Percentiles rank a stretch among this genome's conserved stretches.
Conservation (phyloP, 2,329 filamentous ascomycete genomes). For the Diaporthe citri region DNA sequence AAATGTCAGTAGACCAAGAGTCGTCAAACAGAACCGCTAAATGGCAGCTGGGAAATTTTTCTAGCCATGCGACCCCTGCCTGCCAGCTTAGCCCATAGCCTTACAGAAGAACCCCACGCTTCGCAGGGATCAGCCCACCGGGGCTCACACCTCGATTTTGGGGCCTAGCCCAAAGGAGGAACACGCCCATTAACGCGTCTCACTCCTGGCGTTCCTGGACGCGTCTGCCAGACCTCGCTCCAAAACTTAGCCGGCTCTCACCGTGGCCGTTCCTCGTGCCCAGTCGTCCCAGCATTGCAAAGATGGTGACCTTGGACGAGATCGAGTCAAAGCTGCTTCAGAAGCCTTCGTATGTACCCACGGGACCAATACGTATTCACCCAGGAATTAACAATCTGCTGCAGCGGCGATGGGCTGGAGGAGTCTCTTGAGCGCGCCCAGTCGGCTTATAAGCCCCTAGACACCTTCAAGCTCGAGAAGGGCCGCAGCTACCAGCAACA, state of each 20-base stretch:
- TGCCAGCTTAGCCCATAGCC: conserved; percentile 11
- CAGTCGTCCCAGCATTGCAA: conserved; percentile 38
- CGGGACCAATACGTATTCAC: not conserved
- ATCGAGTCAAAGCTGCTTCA: conserved; percentile 59
- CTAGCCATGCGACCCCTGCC: conserved; percentile 32
- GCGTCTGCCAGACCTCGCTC: conserved; percentile 36
- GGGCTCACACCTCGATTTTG: conserved; percentile 5
- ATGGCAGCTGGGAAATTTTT: conserved; percentile 37
- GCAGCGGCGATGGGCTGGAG: conserved; percentile 52
- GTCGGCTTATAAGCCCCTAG: conserved; percentile 78
- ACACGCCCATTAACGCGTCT: conserved; percentile 35
- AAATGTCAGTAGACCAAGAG: not conserved
- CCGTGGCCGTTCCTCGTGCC: not conserved
- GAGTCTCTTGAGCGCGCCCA: conserved; percentile 61
- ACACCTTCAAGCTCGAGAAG: conserved; percentile 79
- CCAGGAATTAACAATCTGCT: conserved; percentile 37
- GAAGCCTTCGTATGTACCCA: conserved; percentile 60
- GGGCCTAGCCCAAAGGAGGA: not conserved
- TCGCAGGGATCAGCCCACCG: not conserved
- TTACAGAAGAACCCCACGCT: conserved; percentile 35
- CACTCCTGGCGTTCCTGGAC: conserved; percentile 25
- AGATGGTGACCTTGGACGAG: conserved; percentile 61
- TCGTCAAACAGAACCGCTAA: not conserved
- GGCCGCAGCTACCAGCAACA: conserved; percentile 89
- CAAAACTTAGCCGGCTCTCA: not conserved